Base-by-base conservation (phyloP, 2,329 filamentous ascomycete species). In the Penicillium sp. region DNA sequence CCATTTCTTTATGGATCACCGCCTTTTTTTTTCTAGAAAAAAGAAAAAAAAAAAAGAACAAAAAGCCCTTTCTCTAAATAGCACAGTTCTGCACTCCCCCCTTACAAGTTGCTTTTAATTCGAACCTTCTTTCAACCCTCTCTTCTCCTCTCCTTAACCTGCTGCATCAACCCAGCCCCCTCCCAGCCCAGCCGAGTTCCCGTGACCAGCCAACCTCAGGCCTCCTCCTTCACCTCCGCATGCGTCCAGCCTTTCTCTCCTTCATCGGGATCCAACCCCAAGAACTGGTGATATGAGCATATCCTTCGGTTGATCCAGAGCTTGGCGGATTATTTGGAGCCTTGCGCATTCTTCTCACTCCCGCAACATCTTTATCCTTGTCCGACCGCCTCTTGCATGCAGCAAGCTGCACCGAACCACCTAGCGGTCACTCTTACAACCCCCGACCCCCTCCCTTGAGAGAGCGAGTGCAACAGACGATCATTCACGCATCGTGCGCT, bases 201-300 rank as follows among this genome's bases (percentile, higher is more conserved):
- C 51, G 51, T 56, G 54, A 54, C 51, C 39, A 26, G n/a, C n/a
- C n/a, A n/a, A n/a, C n/a, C n/a, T n/a, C n/a, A n/a, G 13, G 11
- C 21, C 21, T 8, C 14, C 26, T 21, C 39, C 51, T 37, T 52
- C 40, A 46, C 13, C 13, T 52, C 36, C 50, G 50, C 50, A 53
- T 51, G 47, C 46, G 46, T 46, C 43, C 42, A 45, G 42, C 49
- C 49, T 39, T 52, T 33, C 42, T 39, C 36, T 31, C 13, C 21
- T 24, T n/a, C n/a, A n/a, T n/a, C n/a, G n/a, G n/a, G n/a, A n/a
- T n/a, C n/a, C n/a, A n/a, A n/a, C n/a, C n/a, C n/a, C n/a, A n/a
- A n/a, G n/a, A n/a, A n/a, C 14, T 14, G 24, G 14, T 10, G 26
- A 21, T 19, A 45, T 45, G 42, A 45, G 10, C 10, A 16, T 10